Evolutionary conservation across 2,329 filamentous ascomycete genomes (phyloP).

Genomic region (Didymella sp.): DNA sequence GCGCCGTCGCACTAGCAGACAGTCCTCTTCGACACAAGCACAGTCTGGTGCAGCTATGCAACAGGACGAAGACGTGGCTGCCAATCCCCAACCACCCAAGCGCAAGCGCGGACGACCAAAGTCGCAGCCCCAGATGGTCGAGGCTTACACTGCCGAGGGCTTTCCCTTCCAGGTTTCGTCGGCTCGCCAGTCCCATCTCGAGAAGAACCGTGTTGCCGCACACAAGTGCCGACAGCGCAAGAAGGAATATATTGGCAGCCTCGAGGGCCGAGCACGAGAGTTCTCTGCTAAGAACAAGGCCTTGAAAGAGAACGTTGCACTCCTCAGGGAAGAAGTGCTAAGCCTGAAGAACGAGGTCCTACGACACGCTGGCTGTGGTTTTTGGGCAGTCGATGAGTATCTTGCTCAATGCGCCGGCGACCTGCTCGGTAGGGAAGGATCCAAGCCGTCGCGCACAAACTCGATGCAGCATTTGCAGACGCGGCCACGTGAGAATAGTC

Average conservation of each 20-base stretch:
- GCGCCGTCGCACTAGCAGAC: conserved; percentile 38
- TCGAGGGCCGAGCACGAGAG: conserved; percentile 57
- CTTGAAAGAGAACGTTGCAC: conserved; percentile 44
- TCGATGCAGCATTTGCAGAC: conserved; percentile 7
- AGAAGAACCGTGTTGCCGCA: conserved; percentile 75
- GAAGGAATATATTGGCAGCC: conserved; percentile 62
- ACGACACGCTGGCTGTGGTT: conserved; percentile 47
- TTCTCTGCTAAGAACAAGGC: conserved; percentile 46
- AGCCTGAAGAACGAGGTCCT: conserved; percentile 49
- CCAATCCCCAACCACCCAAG: conserved; percentile 41
- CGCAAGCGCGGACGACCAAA: conserved; percentile 49
- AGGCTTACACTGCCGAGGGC: conserved; percentile 43
- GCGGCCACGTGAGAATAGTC: conserved; percentile 23
- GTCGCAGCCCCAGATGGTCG: conserved; percentile 42
- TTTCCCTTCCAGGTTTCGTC: conserved; percentile 46
- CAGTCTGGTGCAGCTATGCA: conserved; percentile 8
- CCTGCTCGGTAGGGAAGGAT: conserved; percentile 38
- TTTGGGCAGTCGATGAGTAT: conserved; percentile 50
- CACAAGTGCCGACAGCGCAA: conserved; percentile 77
- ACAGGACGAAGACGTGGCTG: conserved; percentile 20
- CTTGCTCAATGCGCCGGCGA: conserved; percentile 47
- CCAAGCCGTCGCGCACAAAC: conserved; percentile 5
- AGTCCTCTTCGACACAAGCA: conserved; percentile 20
- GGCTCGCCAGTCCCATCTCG: conserved; percentile 56
- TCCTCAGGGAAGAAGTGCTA: conserved; percentile 47